Base-by-base conservation (phyloP, 257 asterid genomes). In the Plantago elongata region DNA sequence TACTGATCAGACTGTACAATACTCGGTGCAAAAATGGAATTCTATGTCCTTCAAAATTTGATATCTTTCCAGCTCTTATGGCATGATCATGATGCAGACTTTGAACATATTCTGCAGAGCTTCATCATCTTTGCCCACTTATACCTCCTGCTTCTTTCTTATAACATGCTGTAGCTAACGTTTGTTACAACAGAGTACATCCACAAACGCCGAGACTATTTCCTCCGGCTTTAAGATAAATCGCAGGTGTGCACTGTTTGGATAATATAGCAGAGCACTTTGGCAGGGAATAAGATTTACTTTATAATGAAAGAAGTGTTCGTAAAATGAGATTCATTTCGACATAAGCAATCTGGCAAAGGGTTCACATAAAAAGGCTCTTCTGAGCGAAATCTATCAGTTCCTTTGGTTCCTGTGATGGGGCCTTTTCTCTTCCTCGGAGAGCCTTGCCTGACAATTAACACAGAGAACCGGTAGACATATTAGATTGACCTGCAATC, bases 371-470 rank as follows among this genome's bases (percentile, higher is more conserved):
- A 91, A 75, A 91, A 91, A 30, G 96, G 81, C 83, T 91, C 98
- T 68, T 91, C 98, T 1, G 96, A 77, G 11, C 98, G 95, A 67
- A 81, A 86, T 65, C 96, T 85, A 16, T 91, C 98, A 0, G 30
- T 82, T 30, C 98, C 98, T 76, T 84, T 91, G 4, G 98, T 84
- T 67, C 98, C 96, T 11, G 95, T 11, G 29, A 82, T 46, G 9
- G 98, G 96, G 30, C 98, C 98, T 71, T 91, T 91, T 69, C 98
- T 86, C 87, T 86, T 91, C 77, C 98, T 74, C 13, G 98, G 96
- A 12, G 95, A 82, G 57, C 98, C 96, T 82, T 85, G 98, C 82
- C 96, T 91, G 95, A 60, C 44, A 72, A 69, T 45, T 61, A 57
- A 8, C 7, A 34, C 44, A 22, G 57, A 29, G 10, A 44, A 48